Evolutionary conservation across 306 rosid genomes (phyloP).

Genomic region (Neltuma alba): DNA sequence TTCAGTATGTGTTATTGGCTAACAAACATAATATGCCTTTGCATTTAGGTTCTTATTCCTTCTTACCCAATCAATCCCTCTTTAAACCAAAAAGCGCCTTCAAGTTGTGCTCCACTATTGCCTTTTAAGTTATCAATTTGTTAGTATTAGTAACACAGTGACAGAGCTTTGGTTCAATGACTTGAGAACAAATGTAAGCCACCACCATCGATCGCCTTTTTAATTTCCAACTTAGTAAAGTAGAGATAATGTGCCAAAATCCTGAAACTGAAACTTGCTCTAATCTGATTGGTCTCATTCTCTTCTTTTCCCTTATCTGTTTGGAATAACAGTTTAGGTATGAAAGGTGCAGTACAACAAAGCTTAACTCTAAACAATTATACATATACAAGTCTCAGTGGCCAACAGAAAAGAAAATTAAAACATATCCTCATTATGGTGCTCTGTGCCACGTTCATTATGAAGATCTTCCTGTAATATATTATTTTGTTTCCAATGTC

Average conservation of each 20-base stretch:
- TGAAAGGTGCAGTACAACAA: not conserved
- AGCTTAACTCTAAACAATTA: not conserved
- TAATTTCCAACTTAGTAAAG: not conserved
- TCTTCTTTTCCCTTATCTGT: not conserved
- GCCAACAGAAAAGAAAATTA: not conserved
- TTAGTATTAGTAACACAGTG: not conserved
- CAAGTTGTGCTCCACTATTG: constrained; percentile 3
- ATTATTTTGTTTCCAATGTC: too few species aligned
- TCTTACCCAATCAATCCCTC: not conserved
- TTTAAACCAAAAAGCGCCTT: constrained; percentile 16
- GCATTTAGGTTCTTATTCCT: constrained; percentile 11
- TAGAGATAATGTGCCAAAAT: not conserved
- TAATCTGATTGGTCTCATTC: not conserved
- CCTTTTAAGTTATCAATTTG: not conserved
- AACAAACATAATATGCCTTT: constrained; percentile 32
- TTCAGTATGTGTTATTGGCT: constrained; percentile 9
- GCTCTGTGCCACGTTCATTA: not conserved
- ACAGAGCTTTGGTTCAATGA: not conserved
- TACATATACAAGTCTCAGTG: not conserved
- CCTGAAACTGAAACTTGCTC: not conserved
- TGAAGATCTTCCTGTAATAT: too few species aligned
- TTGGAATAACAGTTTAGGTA: not conserved
- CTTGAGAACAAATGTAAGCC: not conserved
- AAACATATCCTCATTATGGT: not conserved
- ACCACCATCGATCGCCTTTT: not conserved